Base-by-base conservation (phyloP, 2,329 filamentous ascomycete species). In the Colletotrichum melonis region DNA sequence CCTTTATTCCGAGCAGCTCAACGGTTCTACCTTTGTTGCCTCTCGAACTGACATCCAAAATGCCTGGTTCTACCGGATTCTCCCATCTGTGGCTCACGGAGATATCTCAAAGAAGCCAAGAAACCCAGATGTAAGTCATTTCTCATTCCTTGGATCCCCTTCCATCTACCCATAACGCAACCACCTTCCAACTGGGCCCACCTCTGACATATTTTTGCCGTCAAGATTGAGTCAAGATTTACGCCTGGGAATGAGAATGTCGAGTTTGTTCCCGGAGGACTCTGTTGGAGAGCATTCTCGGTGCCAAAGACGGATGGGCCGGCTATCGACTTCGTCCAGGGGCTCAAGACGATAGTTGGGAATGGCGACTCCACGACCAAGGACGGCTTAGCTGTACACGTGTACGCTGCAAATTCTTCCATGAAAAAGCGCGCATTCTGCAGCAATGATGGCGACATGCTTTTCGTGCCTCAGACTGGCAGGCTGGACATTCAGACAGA, bases 401-500 rank as follows among this genome's bases (percentile, higher is more conserved):
- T 88, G 42, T 89, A 88, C 76, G 81, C 82, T 73, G 82, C 85
- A 75, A 88, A 87, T 74, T 77, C 79, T 1, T 83, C 79, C 62
- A 88, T 89, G 87, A 78, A 79, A 4, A 79, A 81, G 5, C 80
- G 83, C 46, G 84, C 86, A 0, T 87, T 87, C 74, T 84, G 82
- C 76, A 88, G 86, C 76, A 88, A 89, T 16, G 91, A 93, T 74
- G 91, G 91, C 5, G 91, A 93, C 77, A 88, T 92, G 76, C 83
- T 93, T 54, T 89, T 93, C 59, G 85, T 92, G 4, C 89, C 88
- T 1, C 91, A 93, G 75, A 86, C 89, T 74, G 91, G 91, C 46
- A 84, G 86, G 2, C 82, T 92, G 16, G 89, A 92, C 76, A 91
- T 93, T 66, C 90, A 92, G 78, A 93, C 91, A 9, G 91, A 93